These are phyloP conservation scores for Aspergillus heteromorphus DNA, from an alignment of 495 filamentous ascomycete species.

Conservation along the genomic window DNA sequence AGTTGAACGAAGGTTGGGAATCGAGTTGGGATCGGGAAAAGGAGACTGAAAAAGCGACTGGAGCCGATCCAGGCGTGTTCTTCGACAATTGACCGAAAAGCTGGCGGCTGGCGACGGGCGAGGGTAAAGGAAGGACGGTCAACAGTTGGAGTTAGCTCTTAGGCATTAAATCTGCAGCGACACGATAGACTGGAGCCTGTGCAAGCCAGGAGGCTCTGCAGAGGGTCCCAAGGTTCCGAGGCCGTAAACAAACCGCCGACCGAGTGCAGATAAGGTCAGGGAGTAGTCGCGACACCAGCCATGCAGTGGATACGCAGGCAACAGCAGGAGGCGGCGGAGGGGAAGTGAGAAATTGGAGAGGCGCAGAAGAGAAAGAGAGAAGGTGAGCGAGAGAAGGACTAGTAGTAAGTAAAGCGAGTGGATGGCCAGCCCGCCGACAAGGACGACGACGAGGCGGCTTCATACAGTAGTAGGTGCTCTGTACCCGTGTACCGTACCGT, in stretches of 20 bases:
- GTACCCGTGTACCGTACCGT: neutral
- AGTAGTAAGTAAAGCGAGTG: too few species aligned
- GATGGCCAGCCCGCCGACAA: neutral
- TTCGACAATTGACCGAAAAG: neutral
- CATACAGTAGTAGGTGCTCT: neutral
- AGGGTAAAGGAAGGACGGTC: conserved; percentile 8
- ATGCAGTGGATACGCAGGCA: conserved; percentile 3
- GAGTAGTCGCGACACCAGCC: conserved; percentile 5
- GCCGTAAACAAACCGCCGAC: conserved; percentile 14
- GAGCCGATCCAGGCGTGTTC: neutral
- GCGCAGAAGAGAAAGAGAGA: neutral
- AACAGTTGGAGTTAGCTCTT: conserved; percentile 6
- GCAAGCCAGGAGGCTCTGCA: conserved; percentile 10
- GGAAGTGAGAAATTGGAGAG: neutral
- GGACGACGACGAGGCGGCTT: neutral
- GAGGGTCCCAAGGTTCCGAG: conserved; percentile 1
- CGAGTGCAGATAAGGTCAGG: conserved; percentile 11
- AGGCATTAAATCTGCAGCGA: conserved; percentile 7
- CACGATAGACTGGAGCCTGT: conserved; percentile 5
- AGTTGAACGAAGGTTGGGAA: conserved; percentile 10
- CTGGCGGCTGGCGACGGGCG: neutral
- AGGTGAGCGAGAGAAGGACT: neutral
- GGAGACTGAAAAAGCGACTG: neutral
- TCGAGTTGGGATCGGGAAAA: conserved; percentile 3
- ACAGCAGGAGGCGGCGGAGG: conserved; percentile 6